Conservation (phyloP, 768 basidiomycete genomes). For the Psilocybe sp. region DNA sequence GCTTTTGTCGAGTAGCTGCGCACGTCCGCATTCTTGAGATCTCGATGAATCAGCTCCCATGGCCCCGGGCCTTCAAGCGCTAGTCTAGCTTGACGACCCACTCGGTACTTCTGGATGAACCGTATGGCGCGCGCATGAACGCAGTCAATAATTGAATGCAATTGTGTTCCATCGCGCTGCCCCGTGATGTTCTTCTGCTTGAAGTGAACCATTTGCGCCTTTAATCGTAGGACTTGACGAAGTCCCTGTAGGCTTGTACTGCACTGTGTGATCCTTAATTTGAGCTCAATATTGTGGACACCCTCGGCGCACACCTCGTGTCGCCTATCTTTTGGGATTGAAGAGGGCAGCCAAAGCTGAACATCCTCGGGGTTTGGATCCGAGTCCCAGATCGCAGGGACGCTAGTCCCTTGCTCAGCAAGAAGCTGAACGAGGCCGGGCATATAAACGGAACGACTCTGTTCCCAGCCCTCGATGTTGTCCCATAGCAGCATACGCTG, state of each 20-base stretch:
- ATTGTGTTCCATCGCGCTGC: conserved; percentile 19
- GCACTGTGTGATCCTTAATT: conserved; percentile 19
- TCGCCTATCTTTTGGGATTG: neutral
- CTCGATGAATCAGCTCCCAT: conserved; percentile 11
- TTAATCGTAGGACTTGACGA: conserved; percentile 15
- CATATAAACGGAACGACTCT: conserved; percentile 9
- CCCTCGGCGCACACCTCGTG: neutral
- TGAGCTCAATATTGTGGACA: conserved; percentile 15
- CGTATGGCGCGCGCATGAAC: conserved; percentile 9
- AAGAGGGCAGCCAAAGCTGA: conserved; percentile 6
- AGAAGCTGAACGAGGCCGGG: conserved; percentile 14
- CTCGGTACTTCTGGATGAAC: conserved; percentile 13
- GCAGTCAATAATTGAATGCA: conserved; percentile 15
- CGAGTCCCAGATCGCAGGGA: neutral
- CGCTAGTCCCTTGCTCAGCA: neutral
- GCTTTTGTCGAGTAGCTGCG: conserved; percentile 8
- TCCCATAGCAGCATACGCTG: neutral
- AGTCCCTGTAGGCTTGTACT: conserved; percentile 14
- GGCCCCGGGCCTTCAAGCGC: conserved; percentile 9
- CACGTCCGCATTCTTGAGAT: conserved; percentile 14
- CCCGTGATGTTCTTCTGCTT: conserved; percentile 19
- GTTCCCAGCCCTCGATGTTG: conserved; percentile 8
- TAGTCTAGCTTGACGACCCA: conserved; percentile 9
- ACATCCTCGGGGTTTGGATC: conserved; percentile 6
- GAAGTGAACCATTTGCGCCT: conserved; percentile 17